phyloP scores from a whole-genome alignment of 129 eudicot species.

The Chrysanthemum lavandulifolium region DNA sequence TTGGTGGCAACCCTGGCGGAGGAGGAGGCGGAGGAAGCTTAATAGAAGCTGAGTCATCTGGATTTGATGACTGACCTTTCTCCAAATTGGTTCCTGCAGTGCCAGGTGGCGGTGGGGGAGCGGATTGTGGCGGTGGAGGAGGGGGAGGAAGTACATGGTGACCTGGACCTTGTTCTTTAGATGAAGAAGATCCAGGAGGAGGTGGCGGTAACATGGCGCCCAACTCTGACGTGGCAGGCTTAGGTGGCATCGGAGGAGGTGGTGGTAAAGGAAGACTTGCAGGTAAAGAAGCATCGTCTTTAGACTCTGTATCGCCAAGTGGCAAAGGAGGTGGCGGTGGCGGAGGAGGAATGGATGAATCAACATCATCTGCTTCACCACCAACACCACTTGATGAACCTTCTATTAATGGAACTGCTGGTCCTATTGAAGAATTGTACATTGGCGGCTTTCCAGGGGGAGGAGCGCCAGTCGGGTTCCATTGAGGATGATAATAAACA shows the following conservation, averaged over 20 bases:
- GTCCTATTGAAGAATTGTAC: constrained; percentile 93
- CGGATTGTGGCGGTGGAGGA: constrained; percentile 60
- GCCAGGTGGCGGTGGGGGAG: constrained; percentile 31
- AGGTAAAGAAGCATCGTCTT: constrained; percentile 50
- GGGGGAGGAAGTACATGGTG: constrained; percentile 69
- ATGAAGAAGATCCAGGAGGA: constrained; percentile 58
- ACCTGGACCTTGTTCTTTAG: constrained; percentile 48
- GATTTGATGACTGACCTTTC: constrained; percentile 37
- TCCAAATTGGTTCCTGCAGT: constrained; percentile 49
- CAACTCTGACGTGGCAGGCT: constrained; percentile 47
- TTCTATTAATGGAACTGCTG: constrained; percentile 65
- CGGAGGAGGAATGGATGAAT: constrained; percentile 58
- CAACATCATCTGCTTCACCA: constrained; percentile 63
- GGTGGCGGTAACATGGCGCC: constrained; percentile 49
- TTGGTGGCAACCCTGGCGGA: constrained; percentile 61
- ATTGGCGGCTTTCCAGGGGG: constrained; percentile 99
- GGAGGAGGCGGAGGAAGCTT: constrained; percentile 87
- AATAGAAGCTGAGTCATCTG: constrained; percentile 43
- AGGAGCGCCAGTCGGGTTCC: constrained; percentile 98
- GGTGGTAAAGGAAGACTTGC: constrained; percentile 84
- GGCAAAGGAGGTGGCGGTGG: constrained; percentile 93
- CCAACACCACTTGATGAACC: constrained; percentile 70
- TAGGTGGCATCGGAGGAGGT: constrained; percentile 87
- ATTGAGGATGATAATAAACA: constrained; percentile 90
- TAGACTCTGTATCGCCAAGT: constrained; percentile 61